Evolutionary conservation across 163 green algal species (phyloP).

Genomic region (Scenedesmus sp.): DNA sequence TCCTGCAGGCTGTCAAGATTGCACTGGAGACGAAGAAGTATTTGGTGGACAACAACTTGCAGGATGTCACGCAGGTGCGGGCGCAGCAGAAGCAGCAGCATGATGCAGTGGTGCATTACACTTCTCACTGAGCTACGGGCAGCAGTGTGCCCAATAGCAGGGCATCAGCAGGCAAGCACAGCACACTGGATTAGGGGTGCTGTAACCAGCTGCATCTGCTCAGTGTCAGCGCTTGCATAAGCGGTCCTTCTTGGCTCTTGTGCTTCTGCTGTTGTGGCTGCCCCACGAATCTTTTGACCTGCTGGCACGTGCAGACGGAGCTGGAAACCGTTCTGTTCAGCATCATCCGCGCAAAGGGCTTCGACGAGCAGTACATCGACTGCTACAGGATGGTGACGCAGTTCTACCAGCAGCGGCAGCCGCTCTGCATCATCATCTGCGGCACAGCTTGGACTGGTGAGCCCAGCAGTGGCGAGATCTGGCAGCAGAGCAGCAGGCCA

Average conservation of each 20-base stretch:
- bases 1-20: conserved; percentile 87
- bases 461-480: neutral
- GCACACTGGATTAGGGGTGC: neutral
- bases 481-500: neutral
- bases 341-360: conserved; percentile 83
- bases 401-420: conserved; percentile 81
- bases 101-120: neutral
- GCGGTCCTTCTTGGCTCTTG: neutral
- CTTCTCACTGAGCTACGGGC: neutral
- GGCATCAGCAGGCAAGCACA: neutral
- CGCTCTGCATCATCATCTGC: conserved; percentile 90
- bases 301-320: conserved; percentile 67
- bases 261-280: neutral
- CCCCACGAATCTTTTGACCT: neutral
- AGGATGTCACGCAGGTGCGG: conserved; percentile 86
- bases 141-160: neutral
- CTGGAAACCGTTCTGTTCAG: conserved; percentile 82
- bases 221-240: too few relatives aligned
- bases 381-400: conserved; percentile 89
- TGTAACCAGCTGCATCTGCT: neutral
- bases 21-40: conserved; percentile 96
- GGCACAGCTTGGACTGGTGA: conserved; percentile 81
- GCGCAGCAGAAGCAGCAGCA: neutral
- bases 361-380: conserved; percentile 82
- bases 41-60: conserved; percentile 88